Evolutionary conservation across 257 asterid genomes (phyloP).

Genomic region (Gentiana straminea): DNA sequence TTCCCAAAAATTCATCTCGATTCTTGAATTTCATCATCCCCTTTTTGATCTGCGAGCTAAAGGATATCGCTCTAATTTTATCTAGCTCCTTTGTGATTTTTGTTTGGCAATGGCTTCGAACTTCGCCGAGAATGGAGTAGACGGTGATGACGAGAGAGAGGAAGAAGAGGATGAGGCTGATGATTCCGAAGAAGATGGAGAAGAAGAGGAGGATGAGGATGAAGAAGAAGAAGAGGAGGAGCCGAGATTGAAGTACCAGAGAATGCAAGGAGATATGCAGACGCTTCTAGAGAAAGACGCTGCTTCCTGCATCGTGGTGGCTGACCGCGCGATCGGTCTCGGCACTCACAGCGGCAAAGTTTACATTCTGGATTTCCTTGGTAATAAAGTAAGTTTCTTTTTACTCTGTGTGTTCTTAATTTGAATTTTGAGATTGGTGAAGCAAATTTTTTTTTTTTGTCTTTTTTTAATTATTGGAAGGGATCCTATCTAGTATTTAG

Average conservation of each 20-base stretch:
- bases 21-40: no score
- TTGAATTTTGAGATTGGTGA: no score
- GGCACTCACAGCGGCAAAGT: constrained; percentile 81
- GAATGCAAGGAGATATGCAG: constrained; percentile 97
- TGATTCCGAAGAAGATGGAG: constrained; percentile 49
- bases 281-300: constrained; percentile 72
- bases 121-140: constrained; percentile 76
- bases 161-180: constrained; percentile 53
- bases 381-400: constrained; percentile 55
- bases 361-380: constrained; percentile 94
- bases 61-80: background rate
- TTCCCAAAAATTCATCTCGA: no score
- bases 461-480: no score
- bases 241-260: constrained; percentile 92
- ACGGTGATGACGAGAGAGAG: constrained; percentile 83
- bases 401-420: background rate
- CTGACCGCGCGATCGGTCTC: constrained; percentile 97
- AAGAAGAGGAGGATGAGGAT: constrained; percentile 29
- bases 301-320: constrained; percentile 79
- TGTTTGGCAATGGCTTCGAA: constrained; percentile 44
- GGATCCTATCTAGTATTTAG: no score
- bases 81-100: background rate
- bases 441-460: no score
- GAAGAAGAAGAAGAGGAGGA: constrained; percentile 77
- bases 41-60: background rate